Percentiles rank a stretch among this genome's conserved stretches.
Evolutionary conservation across 176 grass and related monocot species (phyloP).

Genomic region (Juncus effusus): DNA sequence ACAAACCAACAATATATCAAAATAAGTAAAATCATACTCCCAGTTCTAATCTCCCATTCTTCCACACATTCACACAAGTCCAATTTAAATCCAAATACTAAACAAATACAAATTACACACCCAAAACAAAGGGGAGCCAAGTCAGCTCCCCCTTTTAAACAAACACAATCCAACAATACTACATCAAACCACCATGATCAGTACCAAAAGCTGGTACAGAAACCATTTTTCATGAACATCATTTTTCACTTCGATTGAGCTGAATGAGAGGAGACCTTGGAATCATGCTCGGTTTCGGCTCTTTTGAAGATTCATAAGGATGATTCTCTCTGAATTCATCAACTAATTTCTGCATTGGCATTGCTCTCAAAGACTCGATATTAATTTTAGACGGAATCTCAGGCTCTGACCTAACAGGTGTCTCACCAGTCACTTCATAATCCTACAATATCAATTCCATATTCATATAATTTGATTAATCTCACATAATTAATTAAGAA

Average conservation of each 20-base stretch:
- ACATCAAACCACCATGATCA: neutral
- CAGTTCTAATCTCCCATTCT: no score
- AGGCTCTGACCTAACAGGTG: slow-evolving; percentile 53
- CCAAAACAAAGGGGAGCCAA: slow-evolving; percentile 1
- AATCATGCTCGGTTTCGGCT: slow-evolving; percentile 56
- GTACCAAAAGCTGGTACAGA: neutral
- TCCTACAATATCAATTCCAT: slow-evolving; percentile 38
- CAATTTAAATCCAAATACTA: neutral
- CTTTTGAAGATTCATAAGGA: slow-evolving; percentile 68
- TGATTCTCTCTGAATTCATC: slow-evolving; percentile 86
- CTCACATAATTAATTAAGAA: neutral
- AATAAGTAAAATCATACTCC: no score
- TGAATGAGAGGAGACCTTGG: slow-evolving; percentile 80
- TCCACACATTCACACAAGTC: no score
- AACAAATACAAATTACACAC: no score
- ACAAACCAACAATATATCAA: no score
- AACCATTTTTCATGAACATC: neutral
- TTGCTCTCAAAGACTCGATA: slow-evolving; percentile 78
- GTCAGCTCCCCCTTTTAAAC: neutral
- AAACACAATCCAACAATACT: no score
- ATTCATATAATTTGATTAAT: neutral
- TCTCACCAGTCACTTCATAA: slow-evolving; percentile 74
- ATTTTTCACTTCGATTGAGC: slow-evolving; percentile 41
- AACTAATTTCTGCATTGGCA: slow-evolving; percentile 72
- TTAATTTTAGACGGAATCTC: slow-evolving; percentile 67